Base-by-base conservation (phyloP, 331 rosid genomes). In the Malus hybrid region DNA sequence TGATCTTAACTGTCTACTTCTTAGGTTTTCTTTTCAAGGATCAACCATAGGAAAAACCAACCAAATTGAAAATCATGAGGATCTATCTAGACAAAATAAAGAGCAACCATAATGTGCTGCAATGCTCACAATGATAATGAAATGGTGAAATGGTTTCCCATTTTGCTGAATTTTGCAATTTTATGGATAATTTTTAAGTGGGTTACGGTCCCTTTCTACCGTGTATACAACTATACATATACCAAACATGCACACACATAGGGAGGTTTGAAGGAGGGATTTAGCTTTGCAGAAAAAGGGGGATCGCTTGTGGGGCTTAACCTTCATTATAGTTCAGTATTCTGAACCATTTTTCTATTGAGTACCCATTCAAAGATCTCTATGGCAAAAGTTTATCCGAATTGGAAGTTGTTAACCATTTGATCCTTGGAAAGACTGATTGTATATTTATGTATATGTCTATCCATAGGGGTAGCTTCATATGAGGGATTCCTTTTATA, bases 21-120 rank as follows among this genome's bases (percentile, higher is more conserved):
- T 6, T 14, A 26, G 66, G 36, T 63, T 63, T 28, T 18, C 19
- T 29, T 13, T 29, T 63, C 66, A 63, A 15, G 66, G 66, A 63
- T 28, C 3, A 30, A 57, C n/a, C 63, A 72, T 80, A 92, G 91
- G 97, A 57, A 57, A 57, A 20, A 10, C 28, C 30, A 4, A 57
- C 30, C 63, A 57, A 20, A 20, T 57, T 20, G 63, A 57, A 57
- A 20, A 10, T 57, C 14, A 10, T 57, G 10, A 57, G 15, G 11
- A 57, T 52, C 57, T 52, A 16, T 52, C 57, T 52, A 52, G 57
- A 52, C 20, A 16, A 52, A 52, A 52, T 52, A 52, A 52, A 24
- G 24, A 7, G 57, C 20, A 52, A 52, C 57, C 57, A 52, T 52
- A 16, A 52, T 52, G 57, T 16, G 57, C 20, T 52, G 7, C n/a